A percentile compares a stretch with the other conserved stretches of the same genome.
phyloP scores from a whole-genome alignment of 1,284 basidiomycete genomes.

The Sanghuangporus sanghuang region DNA sequence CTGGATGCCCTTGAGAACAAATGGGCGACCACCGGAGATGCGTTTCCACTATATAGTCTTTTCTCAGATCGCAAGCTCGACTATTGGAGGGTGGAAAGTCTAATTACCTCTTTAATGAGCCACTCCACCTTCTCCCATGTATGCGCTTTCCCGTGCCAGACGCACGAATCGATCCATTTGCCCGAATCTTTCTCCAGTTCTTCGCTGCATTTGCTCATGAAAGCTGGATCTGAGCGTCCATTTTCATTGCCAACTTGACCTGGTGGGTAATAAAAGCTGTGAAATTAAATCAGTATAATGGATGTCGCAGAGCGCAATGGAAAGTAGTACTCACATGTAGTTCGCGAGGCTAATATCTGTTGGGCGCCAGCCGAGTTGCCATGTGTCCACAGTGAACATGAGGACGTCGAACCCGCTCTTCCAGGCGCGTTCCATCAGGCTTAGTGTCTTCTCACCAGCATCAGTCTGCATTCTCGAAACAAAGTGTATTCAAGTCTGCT shows the following conservation, averaged over 20 bases:
- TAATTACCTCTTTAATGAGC: constrained; percentile 37
- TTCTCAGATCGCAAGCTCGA: constrained; percentile 15
- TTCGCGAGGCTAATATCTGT: constrained; percentile 51
- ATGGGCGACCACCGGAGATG: constrained; percentile 48
- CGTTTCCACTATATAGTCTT: constrained; percentile 42
- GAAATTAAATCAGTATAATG: not conserved
- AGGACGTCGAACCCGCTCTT: constrained; percentile 46
- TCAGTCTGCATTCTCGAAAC: not conserved
- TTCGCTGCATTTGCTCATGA: constrained; percentile 42
- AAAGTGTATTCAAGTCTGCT: constrained; percentile 6
- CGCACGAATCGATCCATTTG: constrained; percentile 48
- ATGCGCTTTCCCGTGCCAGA: constrained; percentile 57
- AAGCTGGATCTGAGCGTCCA: constrained; percentile 48
- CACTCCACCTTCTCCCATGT: constrained; percentile 51
- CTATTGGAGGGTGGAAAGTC: constrained; percentile 5
- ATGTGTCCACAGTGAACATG: constrained; percentile 56
- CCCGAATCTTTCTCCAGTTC: constrained; percentile 37
- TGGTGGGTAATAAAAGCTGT: constrained; percentile 38
- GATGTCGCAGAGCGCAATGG: not conserved
- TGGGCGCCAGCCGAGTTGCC: constrained; percentile 56
- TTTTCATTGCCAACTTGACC: constrained; percentile 40
- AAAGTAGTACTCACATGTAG: constrained; percentile 32
- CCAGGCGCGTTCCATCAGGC: constrained; percentile 43
- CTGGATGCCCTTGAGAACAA: constrained; percentile 55
- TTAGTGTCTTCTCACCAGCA: constrained; percentile 31